These are phyloP conservation scores for Pachysolen tannophilus DNA, from an alignment of 805 yeast species.

Conservation along the genomic window DNA sequence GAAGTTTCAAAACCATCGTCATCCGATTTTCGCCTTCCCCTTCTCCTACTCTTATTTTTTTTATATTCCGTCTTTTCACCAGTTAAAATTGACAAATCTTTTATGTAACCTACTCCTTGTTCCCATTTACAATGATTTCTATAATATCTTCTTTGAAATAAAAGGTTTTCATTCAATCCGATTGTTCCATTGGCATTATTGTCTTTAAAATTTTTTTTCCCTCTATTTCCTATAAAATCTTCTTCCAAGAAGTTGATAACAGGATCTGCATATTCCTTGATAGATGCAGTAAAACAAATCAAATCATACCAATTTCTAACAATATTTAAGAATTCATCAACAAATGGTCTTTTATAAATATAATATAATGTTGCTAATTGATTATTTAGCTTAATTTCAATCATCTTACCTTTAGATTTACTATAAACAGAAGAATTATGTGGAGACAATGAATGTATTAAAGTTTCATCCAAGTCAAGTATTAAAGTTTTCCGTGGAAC, in stretches of 20 bases:
- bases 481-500: constrained; percentile 55
- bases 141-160: constrained; percentile 57
- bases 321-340: constrained; percentile 73
- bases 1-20: constrained; percentile 7
- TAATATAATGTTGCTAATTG: constrained; percentile 75
- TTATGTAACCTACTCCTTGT: constrained; percentile 80
- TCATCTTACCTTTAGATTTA: constrained; percentile 51
- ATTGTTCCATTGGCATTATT: constrained; percentile 10
- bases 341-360: constrained; percentile 87
- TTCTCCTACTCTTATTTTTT: not conserved
- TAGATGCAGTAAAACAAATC: constrained; percentile 91
- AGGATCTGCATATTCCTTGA: constrained; percentile 94
- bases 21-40: not conserved
- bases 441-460: constrained; percentile 83
- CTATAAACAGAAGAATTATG: constrained; percentile 36
- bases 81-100: constrained; percentile 43
- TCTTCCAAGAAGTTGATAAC: constrained; percentile 87
- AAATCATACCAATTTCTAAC: constrained; percentile 84
- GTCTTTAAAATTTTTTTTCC: constrained; percentile 10
- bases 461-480: constrained; percentile 87
- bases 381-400: constrained; percentile 67
- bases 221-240: constrained; percentile 29
- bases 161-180: constrained; percentile 19
- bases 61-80: constrained; percentile 4
- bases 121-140: constrained; percentile 72